Evolutionary conservation across 2,329 filamentous ascomycete species (phyloP).

Genomic region (Pseudogymnoascus pannorum): DNA sequence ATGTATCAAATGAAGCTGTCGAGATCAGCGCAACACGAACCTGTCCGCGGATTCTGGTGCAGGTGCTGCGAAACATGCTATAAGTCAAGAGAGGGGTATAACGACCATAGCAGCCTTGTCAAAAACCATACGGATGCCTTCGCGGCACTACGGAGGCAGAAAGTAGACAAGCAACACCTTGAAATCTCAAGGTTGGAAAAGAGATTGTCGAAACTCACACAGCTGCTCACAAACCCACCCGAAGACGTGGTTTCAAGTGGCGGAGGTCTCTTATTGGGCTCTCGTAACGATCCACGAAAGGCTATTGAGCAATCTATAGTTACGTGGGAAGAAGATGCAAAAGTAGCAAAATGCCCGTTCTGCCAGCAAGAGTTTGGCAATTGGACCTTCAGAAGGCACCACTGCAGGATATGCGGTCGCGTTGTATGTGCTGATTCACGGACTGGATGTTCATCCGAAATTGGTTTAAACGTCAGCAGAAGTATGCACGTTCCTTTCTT

Average conservation of each 20-base stretch:
- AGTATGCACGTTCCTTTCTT: constrained; percentile 37
- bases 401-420: constrained; percentile 87
- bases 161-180: constrained; percentile 75
- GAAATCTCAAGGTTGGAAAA: constrained; percentile 90
- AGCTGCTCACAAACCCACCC: constrained; percentile 69
- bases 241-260: constrained; percentile 51
- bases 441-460: constrained; percentile 77
- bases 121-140: constrained; percentile 70
- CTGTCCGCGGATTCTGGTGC: constrained; percentile 84
- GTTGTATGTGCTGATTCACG: constrained; percentile 85
- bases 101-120: constrained; percentile 69
- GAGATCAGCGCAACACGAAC: constrained; percentile 80
- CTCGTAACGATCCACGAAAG: constrained; percentile 66
- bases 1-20: constrained; percentile 99
- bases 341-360: constrained; percentile 76
- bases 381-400: constrained; percentile 88
- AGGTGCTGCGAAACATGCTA: constrained; percentile 98
- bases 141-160: constrained; percentile 61
- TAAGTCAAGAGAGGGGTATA: constrained; percentile 92
- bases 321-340: constrained; percentile 86
- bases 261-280: constrained; percentile 50
- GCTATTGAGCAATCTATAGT: constrained; percentile 84
- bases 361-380: constrained; percentile 93
- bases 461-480: constrained; percentile 69
- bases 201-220: constrained; percentile 80